Base-by-base conservation (phyloP, 306 rosid species). In the Gynostemma pentaphyllum region DNA sequence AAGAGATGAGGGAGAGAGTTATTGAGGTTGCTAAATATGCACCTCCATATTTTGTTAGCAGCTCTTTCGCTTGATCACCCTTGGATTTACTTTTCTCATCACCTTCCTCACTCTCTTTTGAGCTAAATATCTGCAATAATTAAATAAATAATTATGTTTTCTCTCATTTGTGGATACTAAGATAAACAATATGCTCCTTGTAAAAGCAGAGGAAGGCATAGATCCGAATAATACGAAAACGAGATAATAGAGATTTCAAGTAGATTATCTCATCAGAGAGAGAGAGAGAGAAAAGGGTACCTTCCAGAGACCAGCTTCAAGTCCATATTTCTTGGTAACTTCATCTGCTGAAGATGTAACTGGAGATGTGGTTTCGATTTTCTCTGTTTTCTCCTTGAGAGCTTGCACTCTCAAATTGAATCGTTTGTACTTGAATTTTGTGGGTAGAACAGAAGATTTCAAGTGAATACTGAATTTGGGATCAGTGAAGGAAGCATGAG, bases 261-360 rank as follows among this genome's bases (percentile, higher is more conserved):
- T 39, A 39, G 44, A 2, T 7, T 9, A 9, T 39, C 13, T n/a
- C n/a, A n/a, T n/a, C 11, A 39, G 44, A 39, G 11, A 30, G 29
- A 22, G 15, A 1, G 23, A 28, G 1, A 62, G 30, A 50, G 75
- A 69, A 63, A 1, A 42, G 69, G 67, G 75, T 62, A 91, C 97
- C 96, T 87, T 83, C 97, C 95, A 91, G 8, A 91, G 86, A 64
- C 89, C 97, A 77, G 86, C 95, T 76, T 91, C 96, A 62, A 91
- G 96, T 41, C 96, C 97, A 64, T 81, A 91, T 67, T 91, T 91
- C 66, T 82, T 77, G 11, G 97, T 80, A 41, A 91, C 70, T 45
- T 87, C 95, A 12, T 91, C 97, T 9, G 86, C 79, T 45, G 90
- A 79, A 77, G 77, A 68, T 36, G 80, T 19, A 44, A 84, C 50